These are phyloP conservation scores for Barnettozyma vustinii DNA, from an alignment of 805 yeast genomes.

Conservation along the genomic window DNA sequence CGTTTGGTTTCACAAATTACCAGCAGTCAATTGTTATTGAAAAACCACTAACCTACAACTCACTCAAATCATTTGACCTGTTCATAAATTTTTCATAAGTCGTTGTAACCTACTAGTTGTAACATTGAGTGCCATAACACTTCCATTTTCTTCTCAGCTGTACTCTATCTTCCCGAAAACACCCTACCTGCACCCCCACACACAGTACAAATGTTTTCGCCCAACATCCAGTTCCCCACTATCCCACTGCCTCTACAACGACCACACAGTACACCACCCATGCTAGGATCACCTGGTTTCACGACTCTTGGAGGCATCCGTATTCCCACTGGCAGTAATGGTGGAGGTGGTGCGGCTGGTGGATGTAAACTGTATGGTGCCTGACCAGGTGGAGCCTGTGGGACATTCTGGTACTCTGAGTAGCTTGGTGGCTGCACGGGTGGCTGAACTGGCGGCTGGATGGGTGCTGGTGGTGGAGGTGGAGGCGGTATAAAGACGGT, in stretches of 20 bases:
- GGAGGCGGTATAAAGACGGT: conserved; percentile 2
- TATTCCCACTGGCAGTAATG: neutral
- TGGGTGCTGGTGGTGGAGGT: neutral
- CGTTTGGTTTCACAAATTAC: no score
- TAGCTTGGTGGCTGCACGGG: conserved; percentile 9
- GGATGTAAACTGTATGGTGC: neutral
- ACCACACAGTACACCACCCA: conserved; percentile 73
- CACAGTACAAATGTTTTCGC: conserved; percentile 4
- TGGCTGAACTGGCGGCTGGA: neutral
- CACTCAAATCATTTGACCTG: no score
- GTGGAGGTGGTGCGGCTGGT: conserved; percentile 3
- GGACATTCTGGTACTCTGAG: conserved; percentile 7
- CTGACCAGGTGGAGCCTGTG: neutral
- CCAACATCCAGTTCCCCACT: conserved; percentile 1
- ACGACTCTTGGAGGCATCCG: conserved; percentile 33
- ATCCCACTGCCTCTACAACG: conserved; percentile 32
- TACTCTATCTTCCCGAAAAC: neutral
- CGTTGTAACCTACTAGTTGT: no score
- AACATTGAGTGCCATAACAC: no score
- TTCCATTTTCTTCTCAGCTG: neutral
- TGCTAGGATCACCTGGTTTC: conserved; percentile 70
- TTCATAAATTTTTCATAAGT: no score
- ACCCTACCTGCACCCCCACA: conserved; percentile 10
- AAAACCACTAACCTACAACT: no score
- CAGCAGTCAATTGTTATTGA: no score